Percentiles rank a stretch among this genome's conserved stretches.
Evolutionary conservation across 2,329 filamentous ascomycete genomes (phyloP).

Genomic region (Elsinoe perseae): DNA sequence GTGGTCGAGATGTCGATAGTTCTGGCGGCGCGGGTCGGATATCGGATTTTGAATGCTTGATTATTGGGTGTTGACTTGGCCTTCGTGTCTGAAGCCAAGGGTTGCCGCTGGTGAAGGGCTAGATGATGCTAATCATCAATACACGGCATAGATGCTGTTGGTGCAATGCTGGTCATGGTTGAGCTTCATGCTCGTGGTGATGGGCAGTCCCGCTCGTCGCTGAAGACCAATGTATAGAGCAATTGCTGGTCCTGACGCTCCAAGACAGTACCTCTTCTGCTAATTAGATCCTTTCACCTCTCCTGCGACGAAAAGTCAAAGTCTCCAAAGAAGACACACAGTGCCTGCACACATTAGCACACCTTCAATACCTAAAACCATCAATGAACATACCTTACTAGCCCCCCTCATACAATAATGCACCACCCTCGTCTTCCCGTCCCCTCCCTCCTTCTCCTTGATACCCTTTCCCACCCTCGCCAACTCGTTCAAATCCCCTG

Average conservation of each 20-base stretch:
- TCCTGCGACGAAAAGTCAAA: slow-evolving; percentile 33
- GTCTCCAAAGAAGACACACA: slow-evolving; percentile 53
- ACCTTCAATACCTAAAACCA: not conserved
- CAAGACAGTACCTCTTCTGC: not conserved
- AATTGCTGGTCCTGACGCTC: too few relatives aligned
- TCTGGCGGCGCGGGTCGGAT: not conserved
- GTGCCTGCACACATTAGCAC: slow-evolving; percentile 32
- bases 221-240: too few relatives aligned
- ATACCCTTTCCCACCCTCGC: slow-evolving; percentile 42
- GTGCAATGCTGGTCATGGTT: too few relatives aligned
- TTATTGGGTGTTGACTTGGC: not conserved
- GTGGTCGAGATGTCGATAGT: slow-evolving; percentile 2
- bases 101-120: not conserved
- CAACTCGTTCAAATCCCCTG: slow-evolving; percentile 72
- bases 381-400: slow-evolving; percentile 63
- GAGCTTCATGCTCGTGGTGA: not conserved
- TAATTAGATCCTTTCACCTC: not conserved
- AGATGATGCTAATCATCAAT: not conserved
- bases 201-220: too few relatives aligned
- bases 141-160: too few relatives aligned
- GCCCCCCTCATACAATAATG: slow-evolving; percentile 90
- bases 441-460: slow-evolving; percentile 28
- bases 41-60: not conserved
- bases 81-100: not conserved
- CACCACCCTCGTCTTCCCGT: slow-evolving; percentile 60